These are phyloP conservation scores for Russula griseocarnosa DNA, from an alignment of 768 basidiomycete genomes.

Conservation along the genomic window DNA sequence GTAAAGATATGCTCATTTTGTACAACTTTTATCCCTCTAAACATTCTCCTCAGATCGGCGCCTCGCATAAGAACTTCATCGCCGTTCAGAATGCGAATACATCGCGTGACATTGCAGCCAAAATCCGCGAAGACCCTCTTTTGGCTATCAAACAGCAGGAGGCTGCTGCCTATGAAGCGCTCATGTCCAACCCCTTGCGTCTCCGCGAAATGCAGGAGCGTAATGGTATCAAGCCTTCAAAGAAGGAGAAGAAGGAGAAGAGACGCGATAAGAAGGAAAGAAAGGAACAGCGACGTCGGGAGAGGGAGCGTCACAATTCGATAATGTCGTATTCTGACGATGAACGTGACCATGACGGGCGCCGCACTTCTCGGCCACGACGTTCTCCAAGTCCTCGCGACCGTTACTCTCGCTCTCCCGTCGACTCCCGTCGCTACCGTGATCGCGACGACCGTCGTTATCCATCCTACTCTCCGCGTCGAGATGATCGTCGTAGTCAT, in stretches of 20 bases:
- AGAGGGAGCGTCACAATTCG: slow-evolving; percentile 29
- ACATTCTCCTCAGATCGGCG: slow-evolving; percentile 55
- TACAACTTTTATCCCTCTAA: slow-evolving; percentile 24
- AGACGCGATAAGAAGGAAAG: slow-evolving; percentile 53
- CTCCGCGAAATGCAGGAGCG: slow-evolving; percentile 76
- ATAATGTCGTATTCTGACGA: slow-evolving; percentile 33
- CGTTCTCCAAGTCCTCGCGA: slow-evolving; percentile 45
- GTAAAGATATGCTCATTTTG: slow-evolving; percentile 37
- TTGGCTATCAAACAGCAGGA: slow-evolving; percentile 99
- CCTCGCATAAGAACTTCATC: slow-evolving; percentile 88
- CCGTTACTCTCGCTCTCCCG: slow-evolving; percentile 50
- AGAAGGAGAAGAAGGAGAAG: slow-evolving; percentile 63
- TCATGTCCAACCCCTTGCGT: slow-evolving; percentile 82
- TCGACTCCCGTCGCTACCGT: slow-evolving; percentile 33
- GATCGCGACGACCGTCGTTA: slow-evolving; percentile 28
- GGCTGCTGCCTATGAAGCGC: slow-evolving; percentile 83
- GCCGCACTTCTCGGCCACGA: slow-evolving; percentile 33
- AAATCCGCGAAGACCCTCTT: slow-evolving; percentile 94
- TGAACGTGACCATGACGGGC: slow-evolving; percentile 35
- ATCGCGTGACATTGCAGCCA: slow-evolving; percentile 80
- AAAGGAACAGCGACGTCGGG: slow-evolving; percentile 30
- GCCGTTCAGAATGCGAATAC: slow-evolving; percentile 93
- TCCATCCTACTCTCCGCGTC: slow-evolving; percentile 31
- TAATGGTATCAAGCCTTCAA: slow-evolving; percentile 77
- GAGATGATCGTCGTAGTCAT: slow-evolving; percentile 31